These are phyloP conservation scores for Candida taoyuanica DNA, from an alignment of 805 yeast genomes.

Conservation along the genomic window DNA sequence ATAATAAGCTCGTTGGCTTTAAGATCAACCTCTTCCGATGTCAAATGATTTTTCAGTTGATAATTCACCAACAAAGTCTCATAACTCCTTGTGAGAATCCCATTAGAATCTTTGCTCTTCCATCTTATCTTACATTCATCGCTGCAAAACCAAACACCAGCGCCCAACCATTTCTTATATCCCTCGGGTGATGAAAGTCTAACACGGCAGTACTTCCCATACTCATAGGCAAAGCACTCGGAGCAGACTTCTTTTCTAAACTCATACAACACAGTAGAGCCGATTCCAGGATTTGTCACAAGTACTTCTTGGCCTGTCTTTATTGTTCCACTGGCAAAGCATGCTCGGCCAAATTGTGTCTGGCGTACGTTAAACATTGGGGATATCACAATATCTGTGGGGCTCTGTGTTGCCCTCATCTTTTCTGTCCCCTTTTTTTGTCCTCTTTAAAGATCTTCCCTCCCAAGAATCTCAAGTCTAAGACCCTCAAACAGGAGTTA, in stretches of 20 bases:
- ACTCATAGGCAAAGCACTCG: conserved; percentile 44
- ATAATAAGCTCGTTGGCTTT: conserved; percentile 7
- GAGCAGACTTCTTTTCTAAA: conserved; percentile 63
- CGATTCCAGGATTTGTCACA: conserved; percentile 37
- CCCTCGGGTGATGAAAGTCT: conserved; percentile 25
- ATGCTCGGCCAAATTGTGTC: conserved; percentile 57
- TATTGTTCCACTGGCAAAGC: conserved; percentile 43
- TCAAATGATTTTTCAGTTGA: conserved; percentile 28
- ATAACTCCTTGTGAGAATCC: conserved; percentile 32
- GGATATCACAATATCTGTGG: conserved; percentile 25
- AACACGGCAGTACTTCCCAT: conserved; percentile 43
- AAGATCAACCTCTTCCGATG: conserved; percentile 11
- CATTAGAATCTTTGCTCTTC: conserved; percentile 31
- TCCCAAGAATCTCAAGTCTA: too few relatives aligned
- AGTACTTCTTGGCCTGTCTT: conserved; percentile 38
- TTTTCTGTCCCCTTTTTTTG: too few relatives aligned
- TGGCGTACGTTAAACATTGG: conserved; percentile 31
- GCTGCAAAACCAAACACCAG: conserved; percentile 52
- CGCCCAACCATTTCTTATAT: conserved; percentile 27
- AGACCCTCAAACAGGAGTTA: too few relatives aligned
- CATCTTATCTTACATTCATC: conserved; percentile 39
- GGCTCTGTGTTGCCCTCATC: too few relatives aligned
- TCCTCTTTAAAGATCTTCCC: too few relatives aligned
- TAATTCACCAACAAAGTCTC: conserved; percentile 27
- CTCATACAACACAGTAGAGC: conserved; percentile 44